Evolutionary conservation across 2,329 filamentous ascomycete genomes (phyloP), one percentile per base, ranked within the genome.

Genomic region (Cordyceps farinosa): DNA sequence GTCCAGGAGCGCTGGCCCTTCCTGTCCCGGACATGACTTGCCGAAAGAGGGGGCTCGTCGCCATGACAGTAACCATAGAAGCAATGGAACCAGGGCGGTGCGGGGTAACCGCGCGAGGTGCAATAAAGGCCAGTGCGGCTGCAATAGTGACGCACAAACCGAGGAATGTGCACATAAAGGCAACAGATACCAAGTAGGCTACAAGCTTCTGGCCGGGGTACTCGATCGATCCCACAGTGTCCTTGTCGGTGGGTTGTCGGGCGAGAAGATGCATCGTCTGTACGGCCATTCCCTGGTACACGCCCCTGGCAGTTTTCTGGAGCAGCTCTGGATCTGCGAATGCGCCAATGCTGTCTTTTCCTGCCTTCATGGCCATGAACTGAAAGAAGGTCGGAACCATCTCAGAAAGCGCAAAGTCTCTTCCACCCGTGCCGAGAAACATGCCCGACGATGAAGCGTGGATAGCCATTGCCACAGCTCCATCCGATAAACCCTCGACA

Each of bases 361-460:
- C 50, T 2, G 62, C 64, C 50, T 67, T 69, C 66, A 70, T 67
- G 10, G 66, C 64, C 69, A 71, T 70, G 36, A 71, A 63, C 17
- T 69, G 68, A 27, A 71, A 72, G 38, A 71, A 70, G 0, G 69
- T 68, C 5, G 66, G 68, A 1, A 70, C 68, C 27, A 65, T 64
- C 27, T 65, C 50, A 8, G 68, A 70, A 13, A 71, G 42, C 13
- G 64, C 63, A 57, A 65, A 65, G 55, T 70, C 65, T 5, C 67
- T 44, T 2, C 66, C 67, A 40, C 67, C 67, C 5, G 65, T 61
- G 3, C 68, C 62, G 22, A 71, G 61, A 36, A 68, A 57, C 38
- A 68, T 64, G 36, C 47, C 22, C 13, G 52, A 42, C 15, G 65
- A 11, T 3, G 68, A 61, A 17, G 62, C 61, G 13, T 55, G 36